Base-by-base conservation (phyloP, 257 asterid genomes). In the Ocimum tenuiflorum region DNA sequence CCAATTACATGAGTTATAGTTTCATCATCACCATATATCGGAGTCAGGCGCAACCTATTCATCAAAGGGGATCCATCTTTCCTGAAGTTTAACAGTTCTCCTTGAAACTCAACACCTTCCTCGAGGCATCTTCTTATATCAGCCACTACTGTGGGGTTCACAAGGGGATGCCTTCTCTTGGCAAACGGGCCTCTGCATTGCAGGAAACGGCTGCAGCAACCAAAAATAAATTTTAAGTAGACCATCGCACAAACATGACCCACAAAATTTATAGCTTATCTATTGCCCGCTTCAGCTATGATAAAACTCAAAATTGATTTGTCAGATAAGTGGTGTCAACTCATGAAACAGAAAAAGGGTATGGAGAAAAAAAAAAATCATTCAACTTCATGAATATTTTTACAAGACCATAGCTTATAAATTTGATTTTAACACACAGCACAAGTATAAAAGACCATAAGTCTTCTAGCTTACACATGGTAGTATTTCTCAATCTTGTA, bases 1-100 rank as follows among this genome's bases (percentile, higher is more conserved):
- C 86, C 97, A 63, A 90, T 84, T 18, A 90, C 42, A 74, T 87
- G 86, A 0, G 86, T 81, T 78, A 81, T 62, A 8, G 73, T 77
- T 3, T 76, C 78, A 47, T 81, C 83, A 31, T 81, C 86, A 49
- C 79, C 86, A 6, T 78, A 76, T 47, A 81, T 78, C 9, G 86
- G 84, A 60, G 84, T 76, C 80, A 76, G 70, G 8, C 83, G 81
- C 57, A 81, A 23, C 68, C 78, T 73, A 62, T 78, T 81, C 82
- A 78, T 73, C 74, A 81, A 31, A 0, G 86, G 86, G 39, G 70
- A 61, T 41, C 86, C 86, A 42, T 81, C 83, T 75, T 78, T 81
- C 41, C 83, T 61, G 62, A 81, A 81, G 48, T 81, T 81, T 58
- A 81, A 68, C 27, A 81, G 58, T 33, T 81, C 86, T 10, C 86